phyloP scores from a whole-genome alignment of 2,329 filamentous ascomycete genomes.

The Periconia digitata region DNA sequence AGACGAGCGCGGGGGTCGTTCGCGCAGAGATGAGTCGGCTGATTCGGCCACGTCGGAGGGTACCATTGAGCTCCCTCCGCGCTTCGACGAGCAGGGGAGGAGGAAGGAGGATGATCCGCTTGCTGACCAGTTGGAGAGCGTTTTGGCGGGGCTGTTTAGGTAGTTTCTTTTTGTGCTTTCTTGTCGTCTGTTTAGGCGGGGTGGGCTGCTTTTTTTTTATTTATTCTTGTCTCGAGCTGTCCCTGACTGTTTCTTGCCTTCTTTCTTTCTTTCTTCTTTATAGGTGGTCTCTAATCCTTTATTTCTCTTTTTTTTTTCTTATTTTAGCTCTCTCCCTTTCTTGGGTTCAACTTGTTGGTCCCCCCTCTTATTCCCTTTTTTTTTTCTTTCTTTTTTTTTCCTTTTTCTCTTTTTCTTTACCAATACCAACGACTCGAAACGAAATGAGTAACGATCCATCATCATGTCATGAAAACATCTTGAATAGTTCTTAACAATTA shows the following conservation, averaged over 20 bases:
- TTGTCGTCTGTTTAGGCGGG: no score
- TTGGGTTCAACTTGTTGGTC: not conserved
- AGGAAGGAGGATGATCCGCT: slow-evolving; percentile 34
- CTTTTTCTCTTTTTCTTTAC: not conserved
- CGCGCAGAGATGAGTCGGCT: slow-evolving; percentile 23
- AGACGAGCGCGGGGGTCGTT: slow-evolving; percentile 12
- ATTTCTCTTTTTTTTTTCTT: slow-evolving; percentile 1
- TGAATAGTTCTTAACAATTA: no score
- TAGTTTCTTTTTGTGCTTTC: slow-evolving; percentile 15
- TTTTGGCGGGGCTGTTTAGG: slow-evolving; percentile 33
- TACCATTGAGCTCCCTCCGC: slow-evolving; percentile 40
- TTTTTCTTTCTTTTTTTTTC: not conserved
- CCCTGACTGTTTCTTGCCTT: no score
- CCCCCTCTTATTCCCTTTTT: not conserved
- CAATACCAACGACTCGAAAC: no score
- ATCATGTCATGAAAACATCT: no score
- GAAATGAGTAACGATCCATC: no score
- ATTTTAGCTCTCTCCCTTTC: not conserved
- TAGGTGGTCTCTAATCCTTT: no score
- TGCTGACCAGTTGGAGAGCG: slow-evolving; percentile 37
- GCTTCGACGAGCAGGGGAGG: slow-evolving; percentile 39
- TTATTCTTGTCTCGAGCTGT: no score
- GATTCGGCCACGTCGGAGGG: slow-evolving; percentile 31
- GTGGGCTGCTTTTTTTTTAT: no score
- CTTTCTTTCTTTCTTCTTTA: no score